phyloP scores from a whole-genome alignment of 495 filamentous ascomycete genomes.

The Lasiosphaeris hirsuta region DNA sequence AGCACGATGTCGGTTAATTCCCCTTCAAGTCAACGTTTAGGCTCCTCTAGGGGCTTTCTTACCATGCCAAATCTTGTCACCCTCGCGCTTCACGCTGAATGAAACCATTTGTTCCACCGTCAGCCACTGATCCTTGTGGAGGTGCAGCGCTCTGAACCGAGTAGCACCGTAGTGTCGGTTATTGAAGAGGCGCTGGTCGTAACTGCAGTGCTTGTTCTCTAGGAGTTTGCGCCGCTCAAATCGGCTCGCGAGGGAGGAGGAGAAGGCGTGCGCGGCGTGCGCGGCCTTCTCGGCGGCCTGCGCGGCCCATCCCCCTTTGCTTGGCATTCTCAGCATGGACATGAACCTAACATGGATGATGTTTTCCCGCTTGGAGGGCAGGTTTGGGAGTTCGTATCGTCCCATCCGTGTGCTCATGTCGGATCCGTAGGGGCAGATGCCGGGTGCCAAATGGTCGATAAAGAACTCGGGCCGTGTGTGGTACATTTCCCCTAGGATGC shows the following conservation, averaged over 20 bases:
- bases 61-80: neutral
- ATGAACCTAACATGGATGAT: neutral
- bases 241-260: neutral
- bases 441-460: neutral
- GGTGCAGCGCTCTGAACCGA: neutral
- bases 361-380: neutral
- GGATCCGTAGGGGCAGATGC: too few relatives aligned
- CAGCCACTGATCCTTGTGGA: neutral
- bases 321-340: neutral
- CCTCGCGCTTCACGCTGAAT: neutral
- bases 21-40: neutral
- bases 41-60: neutral
- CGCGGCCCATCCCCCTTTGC: neutral
- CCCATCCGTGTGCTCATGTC: too few relatives aligned
- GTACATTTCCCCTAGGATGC: neutral
- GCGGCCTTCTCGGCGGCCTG: too few relatives aligned
- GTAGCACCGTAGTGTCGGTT: neutral
- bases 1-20: neutral
- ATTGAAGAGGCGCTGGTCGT: neutral
- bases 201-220: neutral
- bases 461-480: neutral
- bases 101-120: slow-evolving; percentile 1
- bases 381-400: too few relatives aligned
- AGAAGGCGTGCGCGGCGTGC: neutral
- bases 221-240: neutral